These are phyloP conservation scores for Salix dunnii DNA, from an alignment of 345 rosid genomes.

Conservation along the genomic window DNA sequence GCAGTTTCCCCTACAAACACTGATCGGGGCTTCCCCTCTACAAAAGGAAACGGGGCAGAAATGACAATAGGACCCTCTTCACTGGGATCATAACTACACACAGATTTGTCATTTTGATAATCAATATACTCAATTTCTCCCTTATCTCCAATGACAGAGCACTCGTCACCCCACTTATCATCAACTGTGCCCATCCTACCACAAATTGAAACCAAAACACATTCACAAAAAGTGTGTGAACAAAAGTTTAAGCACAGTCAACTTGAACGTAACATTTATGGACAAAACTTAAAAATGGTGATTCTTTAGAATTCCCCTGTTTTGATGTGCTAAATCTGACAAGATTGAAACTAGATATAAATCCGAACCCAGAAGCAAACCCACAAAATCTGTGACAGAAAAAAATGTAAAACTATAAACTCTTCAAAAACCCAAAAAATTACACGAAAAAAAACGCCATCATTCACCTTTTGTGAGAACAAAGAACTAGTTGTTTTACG, in stretches of 20 bases:
- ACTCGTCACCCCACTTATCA: constrained; percentile 58
- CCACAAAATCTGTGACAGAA: too few species aligned
- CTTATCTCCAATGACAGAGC: constrained; percentile 65
- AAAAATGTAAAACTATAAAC: too few species aligned
- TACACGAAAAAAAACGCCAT: too few species aligned
- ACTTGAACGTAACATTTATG: too few species aligned
- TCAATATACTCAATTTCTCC: constrained; percentile 75
- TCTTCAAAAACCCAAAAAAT: too few species aligned
- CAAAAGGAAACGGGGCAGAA: constrained; percentile 68
- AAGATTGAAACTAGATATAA: too few species aligned
- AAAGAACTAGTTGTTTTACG: too few species aligned
- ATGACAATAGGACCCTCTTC: constrained; percentile 59
- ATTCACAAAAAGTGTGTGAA: not conserved
- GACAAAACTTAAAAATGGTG: too few species aligned
- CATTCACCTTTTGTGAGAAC: too few species aligned
- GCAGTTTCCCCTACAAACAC: constrained; percentile 58
- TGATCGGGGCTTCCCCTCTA: constrained; percentile 58
- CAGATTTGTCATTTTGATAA: constrained; percentile 53
- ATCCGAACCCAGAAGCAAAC: too few species aligned
- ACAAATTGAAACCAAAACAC: not conserved
- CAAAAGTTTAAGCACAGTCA: not conserved
- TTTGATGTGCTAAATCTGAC: too few species aligned
- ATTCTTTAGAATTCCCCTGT: too few species aligned
- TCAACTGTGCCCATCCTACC: constrained; percentile 41
- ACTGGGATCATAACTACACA: constrained; percentile 38